These are phyloP conservation scores for Sutorius australiensis DNA, from an alignment of 768 basidiomycete species.

Conservation along the genomic window DNA sequence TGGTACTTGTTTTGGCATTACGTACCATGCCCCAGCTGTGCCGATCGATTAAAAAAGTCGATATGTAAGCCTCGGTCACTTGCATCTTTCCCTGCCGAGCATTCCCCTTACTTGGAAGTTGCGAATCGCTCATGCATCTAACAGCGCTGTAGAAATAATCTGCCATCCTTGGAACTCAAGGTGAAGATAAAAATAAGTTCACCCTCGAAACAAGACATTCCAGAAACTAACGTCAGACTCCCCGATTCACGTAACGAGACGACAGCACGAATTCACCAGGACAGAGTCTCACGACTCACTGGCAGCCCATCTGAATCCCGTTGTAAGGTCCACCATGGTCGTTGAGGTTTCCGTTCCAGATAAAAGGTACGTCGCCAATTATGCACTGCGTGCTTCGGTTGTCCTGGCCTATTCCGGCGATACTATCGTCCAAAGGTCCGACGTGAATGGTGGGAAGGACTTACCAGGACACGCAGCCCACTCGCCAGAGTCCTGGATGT, in stretches of 20 bases:
- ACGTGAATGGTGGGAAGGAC: background rate
- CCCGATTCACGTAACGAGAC: background rate
- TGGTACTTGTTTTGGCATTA: no score
- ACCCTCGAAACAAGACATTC: background rate
- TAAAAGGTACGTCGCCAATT: conserved; percentile 29
- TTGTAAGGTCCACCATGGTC: conserved; percentile 47
- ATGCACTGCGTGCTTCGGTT: conserved; percentile 42
- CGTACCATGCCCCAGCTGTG: no score
- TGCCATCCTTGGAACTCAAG: background rate
- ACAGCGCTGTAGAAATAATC: background rate
- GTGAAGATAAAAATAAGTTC: background rate
- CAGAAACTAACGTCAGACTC: background rate
- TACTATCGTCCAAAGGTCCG: background rate
- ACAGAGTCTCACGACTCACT: background rate
- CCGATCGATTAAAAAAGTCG: no score
- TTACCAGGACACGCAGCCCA: conserved; percentile 57
- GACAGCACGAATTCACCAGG: background rate
- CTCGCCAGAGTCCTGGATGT: conserved; percentile 40
- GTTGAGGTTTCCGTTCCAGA: conserved; percentile 38
- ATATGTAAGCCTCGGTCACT: no score
- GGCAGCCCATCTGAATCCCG: conserved; percentile 25
- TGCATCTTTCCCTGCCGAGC: no score
- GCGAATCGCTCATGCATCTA: no score
- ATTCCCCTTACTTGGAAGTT: background rate
- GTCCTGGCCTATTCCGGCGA: conserved; percentile 43